phyloP scores from a whole-genome alignment of 1,284 basidiomycete species.

The Microbotryomycetes sp. region DNA sequence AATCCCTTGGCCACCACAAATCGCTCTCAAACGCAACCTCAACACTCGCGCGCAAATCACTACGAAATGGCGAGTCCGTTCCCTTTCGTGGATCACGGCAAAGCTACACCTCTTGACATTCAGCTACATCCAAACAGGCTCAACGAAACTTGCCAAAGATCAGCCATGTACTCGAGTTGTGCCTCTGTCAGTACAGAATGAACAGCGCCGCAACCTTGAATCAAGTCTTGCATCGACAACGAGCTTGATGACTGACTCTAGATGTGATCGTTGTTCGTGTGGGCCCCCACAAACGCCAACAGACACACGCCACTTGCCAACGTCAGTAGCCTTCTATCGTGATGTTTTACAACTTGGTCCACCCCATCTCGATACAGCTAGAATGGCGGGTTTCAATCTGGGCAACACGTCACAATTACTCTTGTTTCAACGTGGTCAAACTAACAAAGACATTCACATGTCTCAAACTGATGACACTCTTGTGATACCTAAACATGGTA shows the following conservation, averaged over 20 bases:
- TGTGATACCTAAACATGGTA: slow-evolving; percentile 18
- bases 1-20: too few relatives aligned
- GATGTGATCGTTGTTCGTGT: too few relatives aligned
- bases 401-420: slow-evolving; percentile 14
- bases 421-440: slow-evolving; percentile 23
- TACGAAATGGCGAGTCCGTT: too few relatives aligned
- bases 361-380: slow-evolving; percentile 9
- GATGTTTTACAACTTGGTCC: slow-evolving; percentile 16
- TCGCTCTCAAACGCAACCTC: too few relatives aligned
- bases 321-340: slow-evolving; percentile 18
- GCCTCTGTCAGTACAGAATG: slow-evolving; percentile 23
- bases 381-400: slow-evolving; percentile 25
- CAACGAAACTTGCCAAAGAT: slow-evolving; percentile 9
- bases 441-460: background rate
- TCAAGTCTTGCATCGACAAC: too few relatives aligned
- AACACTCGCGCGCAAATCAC: too few relatives aligned
- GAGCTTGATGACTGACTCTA: too few relatives aligned
- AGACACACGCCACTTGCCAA: slow-evolving; percentile 13
- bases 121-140: background rate
- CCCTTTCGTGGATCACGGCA: too few relatives aligned
- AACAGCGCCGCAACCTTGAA: too few relatives aligned
- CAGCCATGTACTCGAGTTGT: slow-evolving; percentile 27
- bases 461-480: background rate
- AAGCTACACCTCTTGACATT: too few relatives aligned
- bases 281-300: too few relatives aligned